Evolutionary conservation across 208 protist species (phyloP), one percentile per base, ranked within the genome.

Genomic region (Trypanosoma brucei): DNA sequence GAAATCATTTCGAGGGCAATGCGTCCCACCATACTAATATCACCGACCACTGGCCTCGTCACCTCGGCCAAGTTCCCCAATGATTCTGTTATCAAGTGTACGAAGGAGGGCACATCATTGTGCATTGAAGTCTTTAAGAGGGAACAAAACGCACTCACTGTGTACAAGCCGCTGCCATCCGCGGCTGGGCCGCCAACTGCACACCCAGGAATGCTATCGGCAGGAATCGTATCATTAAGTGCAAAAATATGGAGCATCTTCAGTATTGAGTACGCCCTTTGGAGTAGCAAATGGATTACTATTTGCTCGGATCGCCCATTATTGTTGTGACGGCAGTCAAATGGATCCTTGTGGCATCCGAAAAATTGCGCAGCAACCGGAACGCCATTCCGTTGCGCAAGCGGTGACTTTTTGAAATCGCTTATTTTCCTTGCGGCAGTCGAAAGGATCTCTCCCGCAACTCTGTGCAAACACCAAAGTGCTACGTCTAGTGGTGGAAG

Each of bases 381-480:
- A 46, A 6, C 42, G 42, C 1, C 33, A 49, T 63, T 52, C 13
- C 35, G 2, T 1, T 52, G 3, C 14, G 35, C 34, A 3, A 34
- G 9, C 3, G 2, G 0, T 6, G 35, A 34, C 45, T 46, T 6
- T 6, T 11, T 6, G 11, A 46, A 46, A 14, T 46, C 11, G 42
- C 42, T 46, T 3, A 57, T 36, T 1, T 11, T 2, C 2, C 5
- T n/a, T 22, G 4, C 37, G 7, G 37, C 8, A 11, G 30, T 3
- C 30, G 13, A 37, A 3, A 57, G 37, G 7, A 57, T 11, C 13
- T 57, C 35, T 11, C 13, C 3, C 11, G 53, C 53, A 2, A 42
- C 3, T 30, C 62, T 56, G 30, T 72, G 68, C 11, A 54, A 6
- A 13, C 65, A 57, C 34, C 72, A 34, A 11, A 49, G 59, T 49